Percentiles rank a stretch among this genome's conserved stretches.
Evolutionary conservation across 345 rosid species (phyloP).

Genomic region (Hibiscus trionum): DNA sequence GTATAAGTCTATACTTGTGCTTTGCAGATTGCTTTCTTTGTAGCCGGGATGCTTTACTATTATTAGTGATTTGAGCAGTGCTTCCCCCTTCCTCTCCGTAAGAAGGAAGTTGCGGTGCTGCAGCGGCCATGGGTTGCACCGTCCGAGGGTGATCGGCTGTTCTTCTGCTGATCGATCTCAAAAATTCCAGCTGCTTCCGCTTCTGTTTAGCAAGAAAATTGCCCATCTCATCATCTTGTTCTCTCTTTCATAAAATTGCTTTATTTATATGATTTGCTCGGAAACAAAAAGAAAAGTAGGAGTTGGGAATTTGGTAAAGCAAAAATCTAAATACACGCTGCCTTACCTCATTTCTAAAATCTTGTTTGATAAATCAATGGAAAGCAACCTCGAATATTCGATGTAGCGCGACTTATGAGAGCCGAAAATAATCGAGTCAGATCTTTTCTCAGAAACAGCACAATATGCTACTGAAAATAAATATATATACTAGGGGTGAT

Average conservation of each 20-base stretch:
- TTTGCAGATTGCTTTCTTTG: conserved; percentile 4
- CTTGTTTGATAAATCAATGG: not conserved
- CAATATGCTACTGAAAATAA: too few relatives aligned
- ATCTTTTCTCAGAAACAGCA: too few relatives aligned
- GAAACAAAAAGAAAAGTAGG: not conserved
- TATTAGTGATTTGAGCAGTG: not conserved
- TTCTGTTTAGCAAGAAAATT: not conserved
- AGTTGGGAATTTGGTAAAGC: not conserved
- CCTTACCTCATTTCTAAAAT: not conserved
- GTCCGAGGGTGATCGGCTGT: not conserved
- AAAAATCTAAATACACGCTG: not conserved
- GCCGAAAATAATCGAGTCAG: not conserved
- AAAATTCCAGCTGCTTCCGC: not conserved
- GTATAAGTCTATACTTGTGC: conserved; percentile 31
- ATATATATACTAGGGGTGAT: too few relatives aligned
- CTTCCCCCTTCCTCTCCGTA: not conserved
- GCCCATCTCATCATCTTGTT: conserved; percentile 7
- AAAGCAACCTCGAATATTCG: not conserved
- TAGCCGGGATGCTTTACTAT: not conserved
- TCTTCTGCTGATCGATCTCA: not conserved
- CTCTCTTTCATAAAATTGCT: not conserved
- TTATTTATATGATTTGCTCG: not conserved
- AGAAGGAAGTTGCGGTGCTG: not conserved
- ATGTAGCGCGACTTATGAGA: not conserved
- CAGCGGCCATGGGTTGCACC: not conserved